These are phyloP conservation scores for Backusella circina DNA, from an alignment of 192 early-diverging fungal genomes.

Conservation along the genomic window DNA sequence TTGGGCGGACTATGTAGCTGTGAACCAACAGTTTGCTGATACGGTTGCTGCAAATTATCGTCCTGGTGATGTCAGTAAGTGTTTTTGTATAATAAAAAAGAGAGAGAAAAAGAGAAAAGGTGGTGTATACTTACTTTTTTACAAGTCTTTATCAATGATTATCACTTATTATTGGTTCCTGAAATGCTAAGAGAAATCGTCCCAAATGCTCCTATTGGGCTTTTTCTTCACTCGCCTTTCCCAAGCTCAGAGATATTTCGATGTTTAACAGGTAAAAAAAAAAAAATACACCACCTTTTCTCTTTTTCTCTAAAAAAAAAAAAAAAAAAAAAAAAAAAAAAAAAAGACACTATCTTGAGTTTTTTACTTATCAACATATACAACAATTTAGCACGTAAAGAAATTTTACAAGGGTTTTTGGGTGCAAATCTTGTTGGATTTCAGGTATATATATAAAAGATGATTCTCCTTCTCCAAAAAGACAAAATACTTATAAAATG, in stretches of 20 bases:
- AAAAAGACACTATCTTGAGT: background rate
- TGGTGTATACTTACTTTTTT: background rate
- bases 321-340: no score
- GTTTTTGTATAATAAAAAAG: background rate
- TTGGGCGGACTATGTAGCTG: conserved; percentile 80
- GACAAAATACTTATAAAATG: background rate
- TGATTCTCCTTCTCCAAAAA: background rate
- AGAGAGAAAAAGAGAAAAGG: no score
- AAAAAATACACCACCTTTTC: background rate
- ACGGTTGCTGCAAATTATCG: conserved; percentile 68
- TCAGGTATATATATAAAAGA: conserved; percentile 49
- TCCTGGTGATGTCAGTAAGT: conserved; percentile 73
- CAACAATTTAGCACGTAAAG: conserved; percentile 58
- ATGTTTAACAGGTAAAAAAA: conserved; percentile 64
- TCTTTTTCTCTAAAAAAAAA: no score
- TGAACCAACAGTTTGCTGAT: conserved; percentile 79
- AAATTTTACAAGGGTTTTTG: conserved; percentile 84
- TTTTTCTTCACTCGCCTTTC: conserved; percentile 96
- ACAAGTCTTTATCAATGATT: conserved; percentile 95
- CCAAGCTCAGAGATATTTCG: conserved; percentile 96
- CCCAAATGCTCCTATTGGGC: conserved; percentile 86
- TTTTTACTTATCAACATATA: background rate
- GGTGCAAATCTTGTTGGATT: conserved; percentile 92
- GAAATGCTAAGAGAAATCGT: conserved; percentile 78
- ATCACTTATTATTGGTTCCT: conserved; percentile 92